Percentiles rank a stretch among this genome's conserved stretches.
These are phyloP conservation scores for Yamadazyma spencermartinsiae DNA, from an alignment of 1,139 yeast species.

Conservation along the genomic window DNA sequence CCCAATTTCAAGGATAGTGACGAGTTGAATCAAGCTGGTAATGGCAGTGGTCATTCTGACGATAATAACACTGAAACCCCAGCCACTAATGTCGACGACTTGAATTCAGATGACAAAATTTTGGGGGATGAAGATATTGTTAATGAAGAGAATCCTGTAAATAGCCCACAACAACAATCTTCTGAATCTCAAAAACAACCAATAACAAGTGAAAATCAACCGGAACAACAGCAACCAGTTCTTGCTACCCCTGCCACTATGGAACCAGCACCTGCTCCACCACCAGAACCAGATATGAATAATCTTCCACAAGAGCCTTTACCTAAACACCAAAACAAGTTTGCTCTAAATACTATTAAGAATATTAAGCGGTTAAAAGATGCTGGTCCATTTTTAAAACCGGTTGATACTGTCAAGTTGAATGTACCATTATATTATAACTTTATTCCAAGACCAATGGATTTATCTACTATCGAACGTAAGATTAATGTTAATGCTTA, in stretches of 20 bases:
- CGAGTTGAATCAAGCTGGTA: background rate
- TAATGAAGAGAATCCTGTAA: background rate
- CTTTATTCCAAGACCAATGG: slow-evolving; percentile 88
- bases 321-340: slow-evolving; percentile 83
- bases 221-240: background rate
- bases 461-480: slow-evolving; percentile 83
- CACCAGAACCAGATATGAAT: slow-evolving; percentile 70
- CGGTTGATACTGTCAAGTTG: slow-evolving; percentile 86
- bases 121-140: slow-evolving; percentile 3
- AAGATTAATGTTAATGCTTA: slow-evolving; percentile 73
- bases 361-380: slow-evolving; percentile 90
- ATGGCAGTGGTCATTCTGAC: background rate
- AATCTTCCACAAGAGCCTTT: slow-evolving; percentile 69
- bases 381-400: slow-evolving; percentile 84
- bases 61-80: slow-evolving; percentile 4
- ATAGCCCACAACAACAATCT: background rate
- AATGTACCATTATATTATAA: slow-evolving; percentile 91
- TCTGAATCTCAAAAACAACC: slow-evolving; percentile 1
- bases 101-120: slow-evolving; percentile 5
- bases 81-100: slow-evolving; percentile 1
- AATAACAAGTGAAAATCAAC: background rate
- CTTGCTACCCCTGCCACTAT: slow-evolving; percentile 19
- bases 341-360: slow-evolving; percentile 65
- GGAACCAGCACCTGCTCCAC: slow-evolving; percentile 74
- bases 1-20: slow-evolving; percentile 22